Evolutionary conservation across 1,284 basidiomycete genomes (phyloP).

Genomic region (Moniliophthora roreri): DNA sequence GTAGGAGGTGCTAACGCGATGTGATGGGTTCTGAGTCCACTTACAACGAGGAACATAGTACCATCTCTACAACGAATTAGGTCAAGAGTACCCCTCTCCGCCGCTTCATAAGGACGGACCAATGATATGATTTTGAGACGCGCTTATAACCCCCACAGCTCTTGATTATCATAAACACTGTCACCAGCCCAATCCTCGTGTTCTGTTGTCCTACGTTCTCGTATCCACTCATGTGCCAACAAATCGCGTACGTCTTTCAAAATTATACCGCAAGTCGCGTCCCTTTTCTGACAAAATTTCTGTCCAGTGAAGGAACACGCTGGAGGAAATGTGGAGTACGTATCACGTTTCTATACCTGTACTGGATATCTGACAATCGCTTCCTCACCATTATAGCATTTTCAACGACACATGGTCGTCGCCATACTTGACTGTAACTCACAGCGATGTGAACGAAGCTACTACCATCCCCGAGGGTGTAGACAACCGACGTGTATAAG

Average conservation of each 20-base stretch:
- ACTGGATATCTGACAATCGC: constrained; percentile 3
- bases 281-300: constrained; percentile 8
- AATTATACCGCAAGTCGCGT: not conserved
- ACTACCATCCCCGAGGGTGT: constrained; percentile 56
- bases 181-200: not conserved
- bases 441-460: constrained; percentile 59
- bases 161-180: too few relatives aligned
- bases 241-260: constrained; percentile 46
- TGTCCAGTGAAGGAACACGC: constrained; percentile 63
- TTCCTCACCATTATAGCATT: constrained; percentile 47
- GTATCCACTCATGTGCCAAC: constrained; percentile 46
- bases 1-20: not conserved
- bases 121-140: not conserved
- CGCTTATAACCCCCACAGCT: not conserved
- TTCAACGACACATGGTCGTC: constrained; percentile 66
- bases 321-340: constrained; percentile 68
- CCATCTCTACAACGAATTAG: not conserved
- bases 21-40: not conserved
- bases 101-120: constrained; percentile 1
- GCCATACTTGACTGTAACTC: constrained; percentile 71
- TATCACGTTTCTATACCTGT: constrained; percentile 14
- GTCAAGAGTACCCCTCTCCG: not conserved
- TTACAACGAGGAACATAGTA: not conserved
- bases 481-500: constrained; percentile 48
- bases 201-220: constrained; percentile 1